These are phyloP conservation scores for Candida jianshihensis DNA, from an alignment of 805 yeast genomes.

Conservation along the genomic window DNA sequence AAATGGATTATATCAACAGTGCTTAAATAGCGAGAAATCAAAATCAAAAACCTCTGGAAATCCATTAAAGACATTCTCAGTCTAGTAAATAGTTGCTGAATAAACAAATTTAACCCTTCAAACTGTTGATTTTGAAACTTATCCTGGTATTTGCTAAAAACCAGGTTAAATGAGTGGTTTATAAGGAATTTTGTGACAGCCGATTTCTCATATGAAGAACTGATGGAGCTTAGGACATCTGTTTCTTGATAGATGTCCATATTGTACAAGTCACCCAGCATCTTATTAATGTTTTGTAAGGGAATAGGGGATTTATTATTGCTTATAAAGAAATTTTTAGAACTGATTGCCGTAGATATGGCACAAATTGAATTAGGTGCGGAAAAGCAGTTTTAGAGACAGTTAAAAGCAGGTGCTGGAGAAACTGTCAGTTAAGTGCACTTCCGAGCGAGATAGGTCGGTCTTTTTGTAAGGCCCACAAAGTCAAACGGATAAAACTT, in stretches of 20 bases:
- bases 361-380: not conserved
- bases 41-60: constrained; percentile 3
- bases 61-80: not conserved
- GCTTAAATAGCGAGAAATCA: constrained; percentile 1
- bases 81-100: not conserved
- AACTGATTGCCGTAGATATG: not conserved
- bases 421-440: not conserved
- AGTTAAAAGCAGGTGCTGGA: not conserved
- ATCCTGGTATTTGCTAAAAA: constrained; percentile 2
- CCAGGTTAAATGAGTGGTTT: constrained; percentile 2
- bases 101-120: not conserved
- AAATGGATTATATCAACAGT: not conserved
- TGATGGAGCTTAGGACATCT: not conserved
- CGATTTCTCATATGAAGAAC: not conserved
- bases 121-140: not conserved
- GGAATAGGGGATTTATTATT: not conserved
- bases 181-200: constrained; percentile 4
- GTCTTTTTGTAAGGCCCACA: not conserved
- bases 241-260: not conserved
- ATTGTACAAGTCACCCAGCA: not conserved
- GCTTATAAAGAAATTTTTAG: not conserved
- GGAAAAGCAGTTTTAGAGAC: not conserved
- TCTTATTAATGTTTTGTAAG: no score
- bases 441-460: not conserved
- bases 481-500: not conserved